Conservation (phyloP, 2,329 filamentous ascomycete species). For the Plectosphaerella plurivora region DNA sequence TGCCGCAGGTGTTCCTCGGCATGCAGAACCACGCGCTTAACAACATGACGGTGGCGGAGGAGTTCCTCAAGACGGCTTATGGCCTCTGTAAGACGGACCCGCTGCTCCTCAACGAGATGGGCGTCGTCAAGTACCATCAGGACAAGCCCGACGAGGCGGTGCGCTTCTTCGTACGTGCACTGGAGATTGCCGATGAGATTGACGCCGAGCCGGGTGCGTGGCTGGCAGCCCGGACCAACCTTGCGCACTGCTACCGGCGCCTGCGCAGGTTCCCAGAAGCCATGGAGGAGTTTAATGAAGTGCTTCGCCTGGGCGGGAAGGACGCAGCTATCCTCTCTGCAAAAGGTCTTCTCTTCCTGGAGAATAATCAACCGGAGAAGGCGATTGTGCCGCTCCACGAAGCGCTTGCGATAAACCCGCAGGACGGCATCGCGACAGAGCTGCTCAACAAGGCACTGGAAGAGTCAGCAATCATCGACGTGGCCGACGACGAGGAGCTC, state of each 20-base stretch:
- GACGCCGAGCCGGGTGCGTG: constrained; percentile 78
- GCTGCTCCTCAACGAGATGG: constrained; percentile 89
- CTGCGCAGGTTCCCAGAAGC: constrained; percentile 65
- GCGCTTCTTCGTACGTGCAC: constrained; percentile 70
- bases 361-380: constrained; percentile 68
- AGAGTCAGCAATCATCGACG: constrained; percentile 48
- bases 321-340: constrained; percentile 74
- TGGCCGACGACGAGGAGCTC: constrained; percentile 41
- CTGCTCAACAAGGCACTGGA: constrained; percentile 68
- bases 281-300: constrained; percentile 79
- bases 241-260: constrained; percentile 82
- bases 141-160: constrained; percentile 72
- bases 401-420: constrained; percentile 71
- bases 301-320: constrained; percentile 76
- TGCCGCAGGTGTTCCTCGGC: constrained; percentile 91
- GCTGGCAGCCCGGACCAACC: constrained; percentile 79
- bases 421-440: constrained; percentile 78
- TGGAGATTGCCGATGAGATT: constrained; percentile 74
- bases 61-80: constrained; percentile 90
- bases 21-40: constrained; percentile 98
- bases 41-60: constrained; percentile 88
- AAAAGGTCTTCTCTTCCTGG: constrained; percentile 79
- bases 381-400: constrained; percentile 82
- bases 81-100: constrained; percentile 80
- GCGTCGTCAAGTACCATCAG: constrained; percentile 93